phyloP scores from a whole-genome alignment of 1,284 basidiomycete genomes.

The Mrakiaceae sp. region DNA sequence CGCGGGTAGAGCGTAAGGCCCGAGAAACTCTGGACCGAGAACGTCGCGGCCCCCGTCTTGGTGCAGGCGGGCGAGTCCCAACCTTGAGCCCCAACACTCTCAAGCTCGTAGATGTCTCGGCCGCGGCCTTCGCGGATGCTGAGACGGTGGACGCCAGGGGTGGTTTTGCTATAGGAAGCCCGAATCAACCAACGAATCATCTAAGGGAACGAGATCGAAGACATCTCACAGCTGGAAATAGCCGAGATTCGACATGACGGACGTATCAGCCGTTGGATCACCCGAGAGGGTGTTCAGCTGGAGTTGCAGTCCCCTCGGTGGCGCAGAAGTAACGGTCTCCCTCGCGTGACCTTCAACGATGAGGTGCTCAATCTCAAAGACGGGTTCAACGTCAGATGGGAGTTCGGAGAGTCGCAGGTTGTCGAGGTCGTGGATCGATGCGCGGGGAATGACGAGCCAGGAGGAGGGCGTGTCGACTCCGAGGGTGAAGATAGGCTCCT shows the following conservation, averaged over 20 bases:
- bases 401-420: conserved; percentile 74
- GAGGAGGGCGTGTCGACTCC: conserved; percentile 78
- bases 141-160: conserved; percentile 73
- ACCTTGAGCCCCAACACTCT: conserved; percentile 53
- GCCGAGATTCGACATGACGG: conserved; percentile 86
- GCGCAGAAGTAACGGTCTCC: conserved; percentile 49
- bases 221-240: conserved; percentile 70
- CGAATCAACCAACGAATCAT: too few relatives aligned
- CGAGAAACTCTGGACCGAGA: conserved; percentile 74
- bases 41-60: conserved; percentile 48
- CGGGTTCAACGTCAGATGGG: conserved; percentile 50
- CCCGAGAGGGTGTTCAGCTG: conserved; percentile 49
- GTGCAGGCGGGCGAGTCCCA: conserved; percentile 63
- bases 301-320: conserved; percentile 74
- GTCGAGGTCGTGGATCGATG: conserved; percentile 86
- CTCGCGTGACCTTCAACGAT: conserved; percentile 89
- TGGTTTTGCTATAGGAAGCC: conserved; percentile 47
- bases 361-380: conserved; percentile 80
- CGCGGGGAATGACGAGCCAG: conserved; percentile 83
- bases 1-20: conserved; percentile 80
- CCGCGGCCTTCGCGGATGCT: conserved; percentile 73
- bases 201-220: too few relatives aligned
- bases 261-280: conserved; percentile 60
- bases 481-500: conserved; percentile 71
- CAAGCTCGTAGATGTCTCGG: conserved; percentile 64